These are phyloP conservation scores for Rhazya stricta DNA, from an alignment of 257 asterid species.

Conservation along the genomic window DNA sequence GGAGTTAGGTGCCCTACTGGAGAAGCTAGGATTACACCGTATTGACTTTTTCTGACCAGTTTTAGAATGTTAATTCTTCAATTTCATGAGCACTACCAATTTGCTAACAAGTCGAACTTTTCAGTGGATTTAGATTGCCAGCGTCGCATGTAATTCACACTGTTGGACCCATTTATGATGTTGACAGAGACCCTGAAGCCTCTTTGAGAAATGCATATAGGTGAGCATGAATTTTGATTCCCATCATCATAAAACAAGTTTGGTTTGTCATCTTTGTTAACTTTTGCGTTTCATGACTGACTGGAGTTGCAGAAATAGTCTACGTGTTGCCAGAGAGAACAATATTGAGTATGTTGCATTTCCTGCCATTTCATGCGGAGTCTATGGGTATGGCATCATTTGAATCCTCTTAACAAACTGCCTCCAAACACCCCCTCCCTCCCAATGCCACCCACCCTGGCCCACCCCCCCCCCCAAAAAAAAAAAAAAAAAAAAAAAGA, in stretches of 20 bases:
- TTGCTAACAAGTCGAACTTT: conserved; percentile 25
- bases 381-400: conserved; percentile 42
- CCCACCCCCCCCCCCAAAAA: no score
- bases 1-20: conserved; percentile 97
- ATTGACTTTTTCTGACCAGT: neutral
- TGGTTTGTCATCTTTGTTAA: neutral
- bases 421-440: neutral
- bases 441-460: no score
- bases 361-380: conserved; percentile 94
- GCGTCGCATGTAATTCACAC: conserved; percentile 94
- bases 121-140: conserved; percentile 85
- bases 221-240: conserved; percentile 32
- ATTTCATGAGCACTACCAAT: neutral
- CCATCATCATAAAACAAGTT: neutral
- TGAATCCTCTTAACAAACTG: neutral
- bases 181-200: conserved; percentile 51
- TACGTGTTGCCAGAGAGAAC: conserved; percentile 66
- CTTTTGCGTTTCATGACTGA: conserved; percentile 8
- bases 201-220: conserved; percentile 71
- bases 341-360: conserved; percentile 77
- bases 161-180: conserved; percentile 83
- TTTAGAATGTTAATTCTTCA: neutral
- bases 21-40: conserved; percentile 97
- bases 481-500: no score
- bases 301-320: conserved; percentile 66